Conservation (phyloP, 805 yeast genomes). For the Ogataea paradorogensis region DNA sequence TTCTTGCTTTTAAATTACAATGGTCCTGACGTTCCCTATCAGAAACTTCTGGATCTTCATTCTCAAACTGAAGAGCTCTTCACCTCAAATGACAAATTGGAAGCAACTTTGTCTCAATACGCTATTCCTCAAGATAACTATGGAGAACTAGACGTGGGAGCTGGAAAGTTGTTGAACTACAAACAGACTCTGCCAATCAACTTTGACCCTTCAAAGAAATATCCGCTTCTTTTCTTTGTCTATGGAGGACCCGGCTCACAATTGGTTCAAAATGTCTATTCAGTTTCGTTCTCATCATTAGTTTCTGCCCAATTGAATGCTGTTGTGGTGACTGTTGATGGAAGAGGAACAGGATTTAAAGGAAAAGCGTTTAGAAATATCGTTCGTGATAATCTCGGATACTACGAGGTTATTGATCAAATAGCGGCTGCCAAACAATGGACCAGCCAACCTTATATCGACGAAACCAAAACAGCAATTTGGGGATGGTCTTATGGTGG, state of each 20-base stretch:
- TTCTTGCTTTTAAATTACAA: constrained; percentile 65
- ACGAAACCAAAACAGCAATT: constrained; percentile 66
- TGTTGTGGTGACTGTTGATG: constrained; percentile 92
- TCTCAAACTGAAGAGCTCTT: constrained; percentile 38
- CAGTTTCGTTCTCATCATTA: constrained; percentile 66
- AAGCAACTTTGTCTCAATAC: constrained; percentile 38
- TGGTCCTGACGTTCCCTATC: constrained; percentile 83
- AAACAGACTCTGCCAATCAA: constrained; percentile 75
- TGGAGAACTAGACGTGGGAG: constrained; percentile 47
- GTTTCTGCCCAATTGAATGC: constrained; percentile 76
- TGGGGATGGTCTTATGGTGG: constrained; percentile 99
- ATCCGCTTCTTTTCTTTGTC: constrained; percentile 85
- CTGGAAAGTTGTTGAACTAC: constrained; percentile 47
- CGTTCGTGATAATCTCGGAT: constrained; percentile 81
- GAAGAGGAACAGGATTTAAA: constrained; percentile 92
- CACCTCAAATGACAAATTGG: constrained; percentile 46
- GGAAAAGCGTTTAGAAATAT: constrained; percentile 73
- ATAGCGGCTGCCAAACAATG: constrained; percentile 78
- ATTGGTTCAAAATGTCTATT: constrained; percentile 60
- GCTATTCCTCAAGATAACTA: constrained; percentile 55
- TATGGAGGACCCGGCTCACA: constrained; percentile 98
- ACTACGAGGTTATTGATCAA: constrained; percentile 82
- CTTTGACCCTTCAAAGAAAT: constrained; percentile 58
- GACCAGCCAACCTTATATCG: constrained; percentile 61
- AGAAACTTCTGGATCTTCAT: constrained; percentile 61